Evolutionary conservation across 2,329 filamentous ascomycete genomes (phyloP), one percentile per base, ranked within the genome.

Genomic region (Aspergillus hiratsukae): DNA sequence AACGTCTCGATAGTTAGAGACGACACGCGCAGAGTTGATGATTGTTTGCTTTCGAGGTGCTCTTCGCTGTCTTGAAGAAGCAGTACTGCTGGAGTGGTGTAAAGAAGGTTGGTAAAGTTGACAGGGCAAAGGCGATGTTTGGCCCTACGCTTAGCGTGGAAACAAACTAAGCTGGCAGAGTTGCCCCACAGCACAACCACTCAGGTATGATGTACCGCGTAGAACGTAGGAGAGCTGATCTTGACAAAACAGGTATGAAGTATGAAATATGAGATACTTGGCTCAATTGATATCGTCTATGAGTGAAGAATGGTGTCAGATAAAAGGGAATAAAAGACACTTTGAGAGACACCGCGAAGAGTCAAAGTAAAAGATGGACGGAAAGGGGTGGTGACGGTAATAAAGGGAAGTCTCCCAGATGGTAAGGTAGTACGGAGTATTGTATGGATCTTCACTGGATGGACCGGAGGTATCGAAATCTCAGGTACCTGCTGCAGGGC

Each of bases 91-190:
- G 57, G 55, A 52, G 61, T 41, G 55, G 55, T 51, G 52, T 58
- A 59, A 58, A 66, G 66, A 64, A 64, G 67, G 66, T 67, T 66
- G 61, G 66, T 65, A 55, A 69, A 69, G 59, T 69, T 66, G 65
- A 70, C 67, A 70, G 68, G 66, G 71, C 69, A 70, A 56, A 70
- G 70, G 66, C 60, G 67, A 72, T 75, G 71, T 75, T 74, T 75
- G 72, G 72, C 70, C 69, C 69, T 72, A 70, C 57, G 66, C 63
- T 66, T 75, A 74, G 73, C 72, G 73, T 68, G 70, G 67, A 72
- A 72, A 69, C 66, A 62, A 64, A 57, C 58, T 58, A 63, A 57
- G 62, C 65, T 63, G 67, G 66, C 64, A 66, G 64, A 61, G 66
- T 63, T 64, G 70, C 71, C 72, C 73, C 73, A 74, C 72, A 65